Evolutionary conservation across 345 rosid species (phyloP).

Genomic region (Ricinus communis): DNA sequence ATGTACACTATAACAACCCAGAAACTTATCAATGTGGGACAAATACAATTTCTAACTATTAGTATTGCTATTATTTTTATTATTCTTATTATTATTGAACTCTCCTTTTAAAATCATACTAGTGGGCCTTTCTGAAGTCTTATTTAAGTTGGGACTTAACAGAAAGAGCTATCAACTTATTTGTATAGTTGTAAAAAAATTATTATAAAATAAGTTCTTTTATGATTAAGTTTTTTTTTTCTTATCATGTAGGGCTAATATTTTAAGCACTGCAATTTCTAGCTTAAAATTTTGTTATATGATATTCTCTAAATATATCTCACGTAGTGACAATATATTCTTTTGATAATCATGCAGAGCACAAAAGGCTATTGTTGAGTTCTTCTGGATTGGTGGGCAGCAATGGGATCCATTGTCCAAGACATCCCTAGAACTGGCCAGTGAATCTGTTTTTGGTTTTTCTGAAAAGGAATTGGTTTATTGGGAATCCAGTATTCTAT

Average conservation of each 20-base stretch:
- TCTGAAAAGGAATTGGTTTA: slow-evolving; percentile 46
- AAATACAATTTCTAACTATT: too few relatives aligned
- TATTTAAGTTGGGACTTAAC: not conserved
- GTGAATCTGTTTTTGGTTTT: slow-evolving; percentile 44
- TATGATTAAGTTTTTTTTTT: not conserved
- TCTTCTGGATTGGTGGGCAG: slow-evolving; percentile 92
- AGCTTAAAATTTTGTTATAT: not conserved
- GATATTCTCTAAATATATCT: not conserved
- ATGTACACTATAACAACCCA: too few relatives aligned
- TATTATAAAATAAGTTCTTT: not conserved
- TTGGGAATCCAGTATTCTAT: slow-evolving; percentile 71
- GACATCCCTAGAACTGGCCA: slow-evolving; percentile 30
- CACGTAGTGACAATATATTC: not conserved
- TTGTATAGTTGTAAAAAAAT: not conserved
- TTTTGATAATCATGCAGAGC: slow-evolving; percentile 46
- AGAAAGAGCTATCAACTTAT: not conserved
- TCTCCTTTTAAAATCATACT: not conserved
- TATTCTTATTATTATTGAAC: not conserved
- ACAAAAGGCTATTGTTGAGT: slow-evolving; percentile 83
- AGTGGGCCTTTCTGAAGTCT: not conserved
- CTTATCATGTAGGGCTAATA: not conserved
- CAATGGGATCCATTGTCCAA: slow-evolving; percentile 33
- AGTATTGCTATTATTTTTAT: too few relatives aligned
- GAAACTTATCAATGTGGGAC: too few relatives aligned
- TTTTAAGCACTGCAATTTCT: not conserved